phyloP scores from a whole-genome alignment of 306 rosid species.

The Corylus avellana region DNA sequence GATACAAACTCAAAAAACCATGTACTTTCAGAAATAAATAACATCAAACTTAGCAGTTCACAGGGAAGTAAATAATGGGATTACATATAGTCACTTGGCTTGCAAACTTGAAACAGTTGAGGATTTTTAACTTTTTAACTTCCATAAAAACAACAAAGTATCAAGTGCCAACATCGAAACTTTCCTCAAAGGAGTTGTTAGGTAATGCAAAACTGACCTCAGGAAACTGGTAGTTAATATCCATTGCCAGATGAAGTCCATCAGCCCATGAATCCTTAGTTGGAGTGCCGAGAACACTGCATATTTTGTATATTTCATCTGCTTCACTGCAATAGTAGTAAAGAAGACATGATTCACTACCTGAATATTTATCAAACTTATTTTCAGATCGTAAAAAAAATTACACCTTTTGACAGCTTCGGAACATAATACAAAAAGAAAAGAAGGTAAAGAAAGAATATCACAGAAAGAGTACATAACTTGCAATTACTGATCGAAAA shows the following conservation, averaged over 20 bases:
- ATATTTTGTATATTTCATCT: slow-evolving; percentile 90
- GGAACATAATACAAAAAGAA: too few relatives aligned
- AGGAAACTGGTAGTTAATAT: slow-evolving; percentile 86
- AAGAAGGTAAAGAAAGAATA: neutral
- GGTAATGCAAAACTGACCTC: slow-evolving; percentile 50
- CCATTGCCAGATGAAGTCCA: slow-evolving; percentile 85
- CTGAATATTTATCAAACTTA: neutral
- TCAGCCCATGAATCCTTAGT: slow-evolving; percentile 78
- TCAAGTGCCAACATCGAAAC: neutral
- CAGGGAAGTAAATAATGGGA: neutral
- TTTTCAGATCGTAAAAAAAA: neutral
- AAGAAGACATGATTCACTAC: slow-evolving; percentile 14
- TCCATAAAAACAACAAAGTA: neutral
- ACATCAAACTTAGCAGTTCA: neutral
- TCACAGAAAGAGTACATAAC: neutral
- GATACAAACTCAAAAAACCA: neutral
- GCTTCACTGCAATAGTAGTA: slow-evolving; percentile 62
- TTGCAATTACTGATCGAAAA: neutral
- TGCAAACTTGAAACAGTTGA: neutral
- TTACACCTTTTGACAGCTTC: neutral
- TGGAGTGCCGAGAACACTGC: slow-evolving; percentile 90
- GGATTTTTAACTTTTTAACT: neutral
- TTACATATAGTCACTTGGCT: neutral
- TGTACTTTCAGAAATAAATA: neutral
- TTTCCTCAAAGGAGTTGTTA: neutral